A percentile compares a stretch with the other conserved stretches of the same genome.
These are phyloP conservation scores for Hypoxylon rickii DNA, from an alignment of 495 filamentous ascomycete species.

Conservation along the genomic window DNA sequence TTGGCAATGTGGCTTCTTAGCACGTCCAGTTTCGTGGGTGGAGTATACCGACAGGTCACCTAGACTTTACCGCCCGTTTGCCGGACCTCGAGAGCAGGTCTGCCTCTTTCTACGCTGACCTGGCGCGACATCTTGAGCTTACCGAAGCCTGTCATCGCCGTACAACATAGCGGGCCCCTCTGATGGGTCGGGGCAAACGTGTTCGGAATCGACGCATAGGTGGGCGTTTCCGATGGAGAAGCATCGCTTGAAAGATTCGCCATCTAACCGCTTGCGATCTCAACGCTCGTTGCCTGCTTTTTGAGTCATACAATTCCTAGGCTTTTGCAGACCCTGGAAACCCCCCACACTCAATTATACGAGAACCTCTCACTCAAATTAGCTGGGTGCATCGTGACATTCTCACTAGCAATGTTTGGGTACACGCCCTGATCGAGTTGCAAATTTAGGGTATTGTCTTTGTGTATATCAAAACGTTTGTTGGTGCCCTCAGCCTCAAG, in stretches of 20 bases:
- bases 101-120: slow-evolving; percentile 4
- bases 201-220: slow-evolving; percentile 10
- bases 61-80: slow-evolving; percentile 11
- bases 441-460: slow-evolving; percentile 1
- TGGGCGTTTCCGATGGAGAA: background rate
- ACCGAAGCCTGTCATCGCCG: slow-evolving; percentile 19
- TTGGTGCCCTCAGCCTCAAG: background rate
- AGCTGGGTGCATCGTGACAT: slow-evolving; percentile 4
- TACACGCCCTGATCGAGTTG: background rate
- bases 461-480: slow-evolving; percentile 2
- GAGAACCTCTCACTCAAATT: slow-evolving; percentile 12
- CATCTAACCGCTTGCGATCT: background rate
- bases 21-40: slow-evolving; percentile 15
- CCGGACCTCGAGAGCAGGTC: slow-evolving; percentile 4
- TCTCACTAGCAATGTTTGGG: background rate
- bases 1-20: slow-evolving; percentile 8
- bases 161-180: slow-evolving; percentile 26
- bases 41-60: slow-evolving; percentile 10
- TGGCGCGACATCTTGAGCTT: background rate
- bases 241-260: background rate
- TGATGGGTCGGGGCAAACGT: slow-evolving; percentile 9
- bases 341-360: slow-evolving; percentile 13
- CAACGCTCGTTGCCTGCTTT: slow-evolving; percentile 1
- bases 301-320: background rate
- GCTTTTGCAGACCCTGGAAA: slow-evolving; percentile 3